Evolutionary conservation across 108 stramenopile species (phyloP).

Genomic region (Schizochytrium sp.): DNA sequence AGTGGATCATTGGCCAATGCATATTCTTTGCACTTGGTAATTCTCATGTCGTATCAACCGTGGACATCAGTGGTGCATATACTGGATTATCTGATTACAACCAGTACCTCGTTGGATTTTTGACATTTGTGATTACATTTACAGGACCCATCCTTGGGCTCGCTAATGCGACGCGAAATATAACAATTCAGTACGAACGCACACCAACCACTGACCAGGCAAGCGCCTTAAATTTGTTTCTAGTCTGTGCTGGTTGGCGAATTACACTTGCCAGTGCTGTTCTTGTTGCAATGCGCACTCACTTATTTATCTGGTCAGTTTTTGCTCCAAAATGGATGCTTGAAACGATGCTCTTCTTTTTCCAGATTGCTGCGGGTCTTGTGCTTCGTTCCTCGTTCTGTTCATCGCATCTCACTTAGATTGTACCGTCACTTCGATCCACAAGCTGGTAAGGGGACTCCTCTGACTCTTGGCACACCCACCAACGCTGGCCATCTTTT

Average conservation of each 20-base stretch:
- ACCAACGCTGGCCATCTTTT: constrained; percentile 3
- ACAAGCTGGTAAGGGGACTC: not conserved
- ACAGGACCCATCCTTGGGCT: constrained; percentile 14
- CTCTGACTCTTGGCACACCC: not conserved
- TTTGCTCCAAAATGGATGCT: constrained; percentile 55
- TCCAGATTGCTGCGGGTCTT: not conserved
- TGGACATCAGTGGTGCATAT: constrained; percentile 57
- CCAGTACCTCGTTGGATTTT: not conserved
- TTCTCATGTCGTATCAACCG: constrained; percentile 30
- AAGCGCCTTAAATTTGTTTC: not conserved
- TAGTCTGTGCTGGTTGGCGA: not conserved
- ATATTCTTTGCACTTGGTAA: constrained; percentile 51
- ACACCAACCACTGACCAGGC: too few species aligned
- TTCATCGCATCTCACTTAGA: not conserved
- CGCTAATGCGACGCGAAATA: not conserved
- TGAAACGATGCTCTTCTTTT: constrained; percentile 44
- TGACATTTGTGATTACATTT: constrained; percentile 48
- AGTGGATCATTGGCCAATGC: constrained; percentile 53
- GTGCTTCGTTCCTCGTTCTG: not conserved
- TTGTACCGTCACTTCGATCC: not conserved
- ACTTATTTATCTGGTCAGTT: constrained; percentile 39
- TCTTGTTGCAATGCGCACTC: constrained; percentile 22
- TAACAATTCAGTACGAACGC: not conserved
- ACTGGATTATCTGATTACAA: constrained; percentile 48
- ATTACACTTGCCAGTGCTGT: constrained; percentile 37